phyloP scores from a whole-genome alignment of 768 basidiomycete species.

The Tulasnella sp. region DNA sequence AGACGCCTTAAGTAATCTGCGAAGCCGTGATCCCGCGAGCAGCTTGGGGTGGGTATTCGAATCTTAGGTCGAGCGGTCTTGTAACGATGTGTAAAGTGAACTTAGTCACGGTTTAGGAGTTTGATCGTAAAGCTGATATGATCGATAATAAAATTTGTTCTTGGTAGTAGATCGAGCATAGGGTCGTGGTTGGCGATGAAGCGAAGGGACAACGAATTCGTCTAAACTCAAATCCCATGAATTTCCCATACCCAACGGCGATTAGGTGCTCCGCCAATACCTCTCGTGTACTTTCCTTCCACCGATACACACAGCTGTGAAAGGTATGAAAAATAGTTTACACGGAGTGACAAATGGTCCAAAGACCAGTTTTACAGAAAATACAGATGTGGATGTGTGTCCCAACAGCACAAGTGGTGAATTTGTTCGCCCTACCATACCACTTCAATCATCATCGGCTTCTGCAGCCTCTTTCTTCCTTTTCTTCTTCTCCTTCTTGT shows the following conservation, averaged over 20 bases:
- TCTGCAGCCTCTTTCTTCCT: constrained; percentile 1
- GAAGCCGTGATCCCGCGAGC: not conserved
- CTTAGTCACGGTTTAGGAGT: not conserved
- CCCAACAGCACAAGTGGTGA: not conserved
- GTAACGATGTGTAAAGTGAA: not conserved
- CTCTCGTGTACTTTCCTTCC: not conserved
- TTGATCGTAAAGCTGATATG: not conserved
- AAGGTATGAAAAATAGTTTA: not conserved
- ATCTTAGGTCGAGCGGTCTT: not conserved
- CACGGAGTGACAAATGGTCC: not conserved
- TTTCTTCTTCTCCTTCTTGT: constrained; percentile 16
- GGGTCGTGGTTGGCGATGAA: not conserved
- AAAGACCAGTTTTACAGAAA: not conserved
- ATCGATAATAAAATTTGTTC: not conserved
- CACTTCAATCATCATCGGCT: constrained; percentile 2
- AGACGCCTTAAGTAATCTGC: not conserved
- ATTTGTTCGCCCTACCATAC: not conserved
- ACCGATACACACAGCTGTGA: not conserved
- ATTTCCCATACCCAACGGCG: not conserved
- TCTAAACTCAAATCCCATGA: not conserved
- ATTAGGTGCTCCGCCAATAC: not conserved
- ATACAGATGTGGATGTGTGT: not conserved
- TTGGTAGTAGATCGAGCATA: not conserved
- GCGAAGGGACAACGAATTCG: not conserved
- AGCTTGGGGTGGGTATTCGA: not conserved